phyloP scores from a whole-genome alignment of 1,139 yeast genomes.

The Taphrina flavorubra region DNA sequence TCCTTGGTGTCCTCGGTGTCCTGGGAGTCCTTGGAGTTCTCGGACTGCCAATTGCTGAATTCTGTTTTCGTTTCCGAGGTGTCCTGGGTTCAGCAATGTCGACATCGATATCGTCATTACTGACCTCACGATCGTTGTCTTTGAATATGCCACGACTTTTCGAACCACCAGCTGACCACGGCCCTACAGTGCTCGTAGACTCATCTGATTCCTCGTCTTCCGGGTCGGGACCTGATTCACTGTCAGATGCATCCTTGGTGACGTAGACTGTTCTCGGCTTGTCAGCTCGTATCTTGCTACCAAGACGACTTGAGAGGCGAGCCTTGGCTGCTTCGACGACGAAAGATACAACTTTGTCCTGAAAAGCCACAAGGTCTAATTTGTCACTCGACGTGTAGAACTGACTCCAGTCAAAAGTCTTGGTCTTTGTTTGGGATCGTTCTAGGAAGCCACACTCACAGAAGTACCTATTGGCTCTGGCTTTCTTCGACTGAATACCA shows the following conservation, averaged over 20 bases:
- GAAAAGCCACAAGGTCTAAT: slow-evolving; percentile 7
- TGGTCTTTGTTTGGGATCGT: slow-evolving; percentile 19
- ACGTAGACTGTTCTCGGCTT: not conserved
- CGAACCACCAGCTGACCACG: not conserved
- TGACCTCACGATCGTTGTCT: not conserved
- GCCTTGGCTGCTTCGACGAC: slow-evolving; percentile 20
- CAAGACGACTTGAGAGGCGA: not conserved
- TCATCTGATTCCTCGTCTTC: not conserved
- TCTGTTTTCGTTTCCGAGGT: slow-evolving; percentile 17
- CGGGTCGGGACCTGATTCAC: not conserved
- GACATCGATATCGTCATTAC: not conserved
- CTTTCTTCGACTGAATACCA: slow-evolving; percentile 1
- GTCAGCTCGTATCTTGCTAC: slow-evolving; percentile 3
- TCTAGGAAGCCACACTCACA: slow-evolving; percentile 27
- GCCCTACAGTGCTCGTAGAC: not conserved
- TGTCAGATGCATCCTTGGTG: not conserved
- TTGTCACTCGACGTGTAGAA: slow-evolving; percentile 1
- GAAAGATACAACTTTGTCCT: slow-evolving; percentile 10
- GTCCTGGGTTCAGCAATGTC: slow-evolving; percentile 15
- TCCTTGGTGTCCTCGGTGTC: slow-evolving; percentile 20
- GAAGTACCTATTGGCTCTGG: not conserved
- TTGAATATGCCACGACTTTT: not conserved
- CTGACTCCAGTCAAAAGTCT: slow-evolving; percentile 9
- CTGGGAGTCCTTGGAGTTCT: not conserved
- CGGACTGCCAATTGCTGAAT: not conserved